These are phyloP conservation scores for Syncephalastrum racemosum DNA, from an alignment of 371 early-diverging fungal genomes.

Conservation along the genomic window DNA sequence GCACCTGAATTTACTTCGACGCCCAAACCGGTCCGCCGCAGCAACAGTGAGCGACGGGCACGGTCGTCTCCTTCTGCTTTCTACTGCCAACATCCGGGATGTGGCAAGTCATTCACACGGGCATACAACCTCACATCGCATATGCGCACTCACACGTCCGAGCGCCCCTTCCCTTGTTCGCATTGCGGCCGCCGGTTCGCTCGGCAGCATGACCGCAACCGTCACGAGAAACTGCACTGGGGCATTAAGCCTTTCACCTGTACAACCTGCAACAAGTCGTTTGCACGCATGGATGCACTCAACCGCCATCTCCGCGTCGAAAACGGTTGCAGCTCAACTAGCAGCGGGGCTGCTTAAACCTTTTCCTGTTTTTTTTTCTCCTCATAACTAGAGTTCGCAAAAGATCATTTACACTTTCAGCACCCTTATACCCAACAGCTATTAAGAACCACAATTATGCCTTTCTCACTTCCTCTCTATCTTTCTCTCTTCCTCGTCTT, in stretches of 20 bases:
- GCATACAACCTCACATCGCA: conserved; percentile 71
- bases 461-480: too few relatives aligned
- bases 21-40: conserved; percentile 15
- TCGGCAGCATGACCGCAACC: conserved; percentile 58
- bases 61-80: conserved; percentile 2
- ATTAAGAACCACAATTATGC: too few relatives aligned
- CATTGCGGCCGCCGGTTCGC: conserved; percentile 51
- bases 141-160: conserved; percentile 59
- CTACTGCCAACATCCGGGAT: conserved; percentile 44
- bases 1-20: conserved; percentile 5
- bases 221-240: conserved; percentile 58
- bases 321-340: conserved; percentile 41
- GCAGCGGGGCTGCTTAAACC: too few relatives aligned
- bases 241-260: conserved; percentile 57
- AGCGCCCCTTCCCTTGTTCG: conserved; percentile 37
- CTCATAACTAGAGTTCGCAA: too few relatives aligned
- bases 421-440: too few relatives aligned
- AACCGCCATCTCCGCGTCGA: conserved; percentile 69
- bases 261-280: conserved; percentile 47
- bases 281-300: conserved; percentile 68
- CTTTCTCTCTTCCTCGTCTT: too few relatives aligned
- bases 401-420: too few relatives aligned
- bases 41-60: conserved; percentile 16
- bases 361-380: too few relatives aligned
- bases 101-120: conserved; percentile 64